phyloP scores from a whole-genome alignment of 768 basidiomycete genomes.

The Naganishia kalamii region DNA sequence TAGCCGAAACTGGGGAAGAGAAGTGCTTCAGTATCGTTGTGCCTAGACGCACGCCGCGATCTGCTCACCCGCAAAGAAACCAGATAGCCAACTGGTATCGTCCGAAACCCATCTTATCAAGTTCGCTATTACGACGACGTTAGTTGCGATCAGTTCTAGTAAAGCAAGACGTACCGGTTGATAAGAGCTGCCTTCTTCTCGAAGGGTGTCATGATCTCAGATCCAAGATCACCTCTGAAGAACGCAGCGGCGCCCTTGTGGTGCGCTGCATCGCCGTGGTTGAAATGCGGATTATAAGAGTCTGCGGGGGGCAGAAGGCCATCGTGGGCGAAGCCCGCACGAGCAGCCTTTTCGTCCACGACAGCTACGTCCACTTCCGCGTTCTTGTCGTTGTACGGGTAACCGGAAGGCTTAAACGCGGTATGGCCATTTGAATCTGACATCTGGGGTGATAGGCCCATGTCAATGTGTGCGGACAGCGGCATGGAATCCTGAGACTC shows the following conservation, averaged over 20 bases:
- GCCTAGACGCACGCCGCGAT: background rate
- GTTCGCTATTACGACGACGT: constrained; percentile 28
- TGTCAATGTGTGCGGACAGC: too few species aligned
- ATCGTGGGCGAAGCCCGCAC: constrained; percentile 1
- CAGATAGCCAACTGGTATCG: constrained; percentile 45
- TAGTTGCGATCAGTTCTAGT: background rate
- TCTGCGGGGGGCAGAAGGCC: constrained; percentile 1
- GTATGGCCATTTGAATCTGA: constrained; percentile 9
- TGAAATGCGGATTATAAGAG: background rate
- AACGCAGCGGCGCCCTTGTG: constrained; percentile 6
- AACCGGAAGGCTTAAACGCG: background rate
- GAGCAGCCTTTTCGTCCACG: constrained; percentile 3
- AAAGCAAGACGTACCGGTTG: constrained; percentile 35
- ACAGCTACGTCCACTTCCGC: background rate
- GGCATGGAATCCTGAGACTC: too few species aligned
- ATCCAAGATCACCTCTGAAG: constrained; percentile 1
- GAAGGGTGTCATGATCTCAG: constrained; percentile 30
- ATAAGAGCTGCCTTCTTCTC: constrained; percentile 45
- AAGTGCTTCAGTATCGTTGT: background rate
- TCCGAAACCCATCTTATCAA: constrained; percentile 42
- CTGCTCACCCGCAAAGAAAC: constrained; percentile 38
- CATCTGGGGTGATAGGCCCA: constrained; percentile 20
- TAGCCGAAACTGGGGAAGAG: constrained; percentile 37
- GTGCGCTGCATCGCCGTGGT: background rate
- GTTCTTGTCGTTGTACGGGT: background rate